Conservation (phyloP, 495 filamentous ascomycete species). For the Xylaria cubensis region DNA sequence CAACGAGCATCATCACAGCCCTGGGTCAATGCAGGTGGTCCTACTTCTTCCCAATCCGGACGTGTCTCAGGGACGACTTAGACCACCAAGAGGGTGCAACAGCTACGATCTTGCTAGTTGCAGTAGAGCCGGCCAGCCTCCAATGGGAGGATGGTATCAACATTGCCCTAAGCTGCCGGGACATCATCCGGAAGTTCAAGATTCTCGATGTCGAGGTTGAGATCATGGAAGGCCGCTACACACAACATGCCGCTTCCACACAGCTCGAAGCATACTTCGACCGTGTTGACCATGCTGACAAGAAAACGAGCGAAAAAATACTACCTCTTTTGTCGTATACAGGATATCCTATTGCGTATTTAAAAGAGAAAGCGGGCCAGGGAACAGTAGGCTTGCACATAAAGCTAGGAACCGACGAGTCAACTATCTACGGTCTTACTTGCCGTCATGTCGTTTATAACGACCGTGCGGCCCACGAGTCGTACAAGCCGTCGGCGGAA, state of each 20-base stretch:
- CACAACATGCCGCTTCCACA: conserved; percentile 13
- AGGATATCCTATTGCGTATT: too few relatives aligned
- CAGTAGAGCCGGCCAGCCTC: conserved; percentile 13
- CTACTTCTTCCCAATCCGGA: conserved; percentile 26
- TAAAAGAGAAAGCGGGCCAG: too few relatives aligned
- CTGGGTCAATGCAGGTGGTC: conserved; percentile 14
- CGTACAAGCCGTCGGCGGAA: too few relatives aligned
- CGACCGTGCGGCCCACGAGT: too few relatives aligned
- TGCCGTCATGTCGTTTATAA: too few relatives aligned
- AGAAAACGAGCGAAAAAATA: background rate
- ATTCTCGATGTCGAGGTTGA: conserved; percentile 23
- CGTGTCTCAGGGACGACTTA: conserved; percentile 5
- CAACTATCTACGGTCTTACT: too few relatives aligned
- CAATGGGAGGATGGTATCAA: conserved; percentile 20
- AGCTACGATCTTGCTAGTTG: conserved; percentile 21
- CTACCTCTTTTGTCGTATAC: too few relatives aligned
- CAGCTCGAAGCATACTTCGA: conserved; percentile 15
- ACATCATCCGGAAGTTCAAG: conserved; percentile 9
- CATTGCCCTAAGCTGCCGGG: conserved; percentile 12
- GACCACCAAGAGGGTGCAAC: background rate
- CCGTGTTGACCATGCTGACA: too few relatives aligned
- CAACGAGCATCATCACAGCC: background rate
- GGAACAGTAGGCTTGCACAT: too few relatives aligned
- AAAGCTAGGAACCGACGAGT: too few relatives aligned
- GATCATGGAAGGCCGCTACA: conserved; percentile 16